Percentiles rank a stretch among this genome's conserved stretches.
Conservation (phyloP, 2,329 filamentous ascomycete species). For the Saccharata proteae region DNA sequence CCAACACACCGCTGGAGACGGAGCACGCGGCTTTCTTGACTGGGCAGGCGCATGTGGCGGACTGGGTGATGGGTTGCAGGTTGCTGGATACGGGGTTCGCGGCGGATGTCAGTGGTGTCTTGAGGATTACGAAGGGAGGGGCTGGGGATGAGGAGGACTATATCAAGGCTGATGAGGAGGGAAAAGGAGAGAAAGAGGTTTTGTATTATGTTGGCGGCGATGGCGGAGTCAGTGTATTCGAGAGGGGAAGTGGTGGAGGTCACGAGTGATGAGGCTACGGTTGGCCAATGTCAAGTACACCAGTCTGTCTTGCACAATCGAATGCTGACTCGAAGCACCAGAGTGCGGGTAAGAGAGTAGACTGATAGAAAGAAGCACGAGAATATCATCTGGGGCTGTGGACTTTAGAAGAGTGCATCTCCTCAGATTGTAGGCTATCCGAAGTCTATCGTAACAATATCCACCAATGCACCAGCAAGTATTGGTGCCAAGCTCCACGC, state of each 20-base stretch:
- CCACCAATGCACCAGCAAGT: no score
- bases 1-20: conserved; percentile 51
- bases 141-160: conserved; percentile 22
- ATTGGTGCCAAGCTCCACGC: no score
- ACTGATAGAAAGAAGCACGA: no score
- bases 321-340: no score
- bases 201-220: conserved; percentile 73
- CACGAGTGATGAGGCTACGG: neutral
- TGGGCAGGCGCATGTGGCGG: conserved; percentile 61
- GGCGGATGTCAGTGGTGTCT: conserved; percentile 77
- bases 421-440: no score
- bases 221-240: conserved; percentile 72
- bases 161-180: conserved; percentile 7
- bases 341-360: no score
- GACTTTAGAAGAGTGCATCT: no score
- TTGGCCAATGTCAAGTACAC: no score
- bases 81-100: conserved; percentile 80
- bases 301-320: no score
- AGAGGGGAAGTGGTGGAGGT: conserved; percentile 48
- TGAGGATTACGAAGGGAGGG: conserved; percentile 58
- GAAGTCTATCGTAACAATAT: no score
- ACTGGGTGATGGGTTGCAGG: conserved; percentile 58
- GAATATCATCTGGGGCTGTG: no score
- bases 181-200: conserved; percentile 50
- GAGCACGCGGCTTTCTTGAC: conserved; percentile 61